These are phyloP conservation scores for Xylaria sp. DNA, from an alignment of 2,329 filamentous ascomycete species.

Conservation along the genomic window DNA sequence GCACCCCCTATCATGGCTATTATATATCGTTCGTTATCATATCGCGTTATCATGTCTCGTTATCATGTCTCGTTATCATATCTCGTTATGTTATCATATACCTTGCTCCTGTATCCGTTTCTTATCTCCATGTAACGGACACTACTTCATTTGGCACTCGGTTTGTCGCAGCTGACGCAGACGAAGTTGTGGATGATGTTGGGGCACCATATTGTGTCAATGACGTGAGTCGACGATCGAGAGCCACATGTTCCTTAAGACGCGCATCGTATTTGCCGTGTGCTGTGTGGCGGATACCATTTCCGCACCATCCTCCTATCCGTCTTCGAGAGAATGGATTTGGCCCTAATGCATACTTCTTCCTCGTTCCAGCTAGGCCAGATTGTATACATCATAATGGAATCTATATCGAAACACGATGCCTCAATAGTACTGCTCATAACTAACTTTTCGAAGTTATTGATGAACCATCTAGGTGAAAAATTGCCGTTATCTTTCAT, in stretches of 20 bases:
- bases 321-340: neutral
- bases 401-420: neutral
- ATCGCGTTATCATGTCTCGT: too few relatives aligned
- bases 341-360: neutral
- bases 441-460: neutral
- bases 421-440: neutral
- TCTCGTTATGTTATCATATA: too few relatives aligned
- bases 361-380: neutral
- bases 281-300: slow-evolving; percentile 1
- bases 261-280: neutral
- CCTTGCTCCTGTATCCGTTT: too few relatives aligned
- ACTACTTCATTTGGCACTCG: too few relatives aligned
- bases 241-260: neutral
- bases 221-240: neutral
- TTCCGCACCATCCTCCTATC: slow-evolving; percentile 6
- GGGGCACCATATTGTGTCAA: neutral
- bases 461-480: neutral
- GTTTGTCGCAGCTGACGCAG: too few relatives aligned
- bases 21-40: too few relatives aligned
- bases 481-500: neutral
- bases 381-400: slow-evolving; percentile 11
- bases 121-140: too few relatives aligned
- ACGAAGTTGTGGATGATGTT: too few relatives aligned
- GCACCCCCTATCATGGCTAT: too few relatives aligned
- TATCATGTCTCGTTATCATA: too few relatives aligned